Percentiles rank a stretch among this genome's conserved stretches.
These are phyloP conservation scores for Diospyros kaki DNA, from an alignment of 148 eudicot genomes.

Conservation along the genomic window DNA sequence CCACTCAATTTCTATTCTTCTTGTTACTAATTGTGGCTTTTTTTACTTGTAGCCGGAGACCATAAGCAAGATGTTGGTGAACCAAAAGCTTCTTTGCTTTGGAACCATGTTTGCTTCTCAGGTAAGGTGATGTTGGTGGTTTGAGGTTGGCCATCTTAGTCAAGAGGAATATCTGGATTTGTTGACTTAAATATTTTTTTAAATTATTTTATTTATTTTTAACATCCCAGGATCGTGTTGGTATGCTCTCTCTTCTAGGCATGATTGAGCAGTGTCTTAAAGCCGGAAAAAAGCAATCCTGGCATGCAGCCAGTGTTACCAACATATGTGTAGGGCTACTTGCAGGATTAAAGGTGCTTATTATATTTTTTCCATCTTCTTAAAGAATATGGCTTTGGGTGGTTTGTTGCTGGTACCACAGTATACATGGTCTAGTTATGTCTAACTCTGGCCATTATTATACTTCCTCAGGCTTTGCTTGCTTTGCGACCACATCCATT, in stretches of 20 bases:
- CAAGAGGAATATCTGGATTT: slow-evolving; percentile 3
- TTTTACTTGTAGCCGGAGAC: slow-evolving; percentile 74
- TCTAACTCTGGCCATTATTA: slow-evolving; percentile 15
- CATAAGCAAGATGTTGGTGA: slow-evolving; percentile 84
- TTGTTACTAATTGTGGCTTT: background rate
- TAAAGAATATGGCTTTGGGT: background rate
- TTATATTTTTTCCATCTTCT: slow-evolving; percentile 14
- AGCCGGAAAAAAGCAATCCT: slow-evolving; percentile 73
- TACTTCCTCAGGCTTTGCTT: slow-evolving; percentile 63
- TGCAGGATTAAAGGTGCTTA: slow-evolving; percentile 83
- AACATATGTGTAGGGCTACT: slow-evolving; percentile 90
- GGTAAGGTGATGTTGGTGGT: slow-evolving; percentile 39
- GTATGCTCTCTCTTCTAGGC: slow-evolving; percentile 74
- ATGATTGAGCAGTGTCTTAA: slow-evolving; percentile 80
- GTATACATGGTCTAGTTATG: slow-evolving; percentile 7
- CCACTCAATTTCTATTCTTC: background rate
- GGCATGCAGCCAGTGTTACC: slow-evolving; percentile 72
- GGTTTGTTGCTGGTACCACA: background rate
- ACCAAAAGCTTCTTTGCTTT: slow-evolving; percentile 91
- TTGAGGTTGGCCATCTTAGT: background rate
- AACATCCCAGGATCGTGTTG: slow-evolving; percentile 69
- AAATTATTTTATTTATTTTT: background rate
- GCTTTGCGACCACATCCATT: slow-evolving; percentile 74
- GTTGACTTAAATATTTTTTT: slow-evolving; percentile 14
- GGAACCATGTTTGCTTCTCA: slow-evolving; percentile 87